A percentile compares a stretch with the other conserved stretches of the same genome.
phyloP scores from a whole-genome alignment of 1,284 basidiomycete genomes.

The Trichosporon sp. region DNA sequence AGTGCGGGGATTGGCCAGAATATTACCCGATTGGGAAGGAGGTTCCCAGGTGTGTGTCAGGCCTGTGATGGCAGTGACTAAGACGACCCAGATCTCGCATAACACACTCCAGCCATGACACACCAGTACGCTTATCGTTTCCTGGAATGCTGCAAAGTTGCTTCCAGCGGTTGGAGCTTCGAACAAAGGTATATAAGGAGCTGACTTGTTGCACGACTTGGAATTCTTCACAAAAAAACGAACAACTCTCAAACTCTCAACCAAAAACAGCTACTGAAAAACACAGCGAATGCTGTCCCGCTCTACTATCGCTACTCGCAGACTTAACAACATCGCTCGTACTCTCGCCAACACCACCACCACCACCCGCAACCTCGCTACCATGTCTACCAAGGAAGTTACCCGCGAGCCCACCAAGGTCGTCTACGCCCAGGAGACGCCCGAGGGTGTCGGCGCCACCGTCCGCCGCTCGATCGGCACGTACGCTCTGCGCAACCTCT shows the following conservation, averaged over 20 bases:
- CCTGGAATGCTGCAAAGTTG: neutral
- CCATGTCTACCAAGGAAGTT: constrained; percentile 22
- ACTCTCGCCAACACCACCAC: constrained; percentile 3
- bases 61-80: neutral
- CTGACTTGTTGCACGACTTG: neutral
- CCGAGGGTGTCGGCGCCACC: constrained; percentile 80
- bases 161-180: neutral
- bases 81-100: neutral
- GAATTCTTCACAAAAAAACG: constrained; percentile 4
- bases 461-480: constrained; percentile 89
- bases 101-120: neutral
- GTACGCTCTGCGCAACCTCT: constrained; percentile 66
- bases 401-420: constrained; percentile 70
- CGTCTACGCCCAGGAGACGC: constrained; percentile 68
- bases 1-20: neutral
- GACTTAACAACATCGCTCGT: constrained; percentile 5
- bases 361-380: neutral
- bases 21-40: constrained; percentile 14
- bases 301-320: neutral
- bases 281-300: neutral
- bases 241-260: neutral
- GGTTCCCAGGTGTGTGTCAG: constrained; percentile 8
- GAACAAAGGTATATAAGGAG: constrained; percentile 11
- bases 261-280: no score
- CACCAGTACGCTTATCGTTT: neutral